Conservation (phyloP, 2,329 filamentous ascomycete genomes). For the Ascosphaera acerosa region DNA sequence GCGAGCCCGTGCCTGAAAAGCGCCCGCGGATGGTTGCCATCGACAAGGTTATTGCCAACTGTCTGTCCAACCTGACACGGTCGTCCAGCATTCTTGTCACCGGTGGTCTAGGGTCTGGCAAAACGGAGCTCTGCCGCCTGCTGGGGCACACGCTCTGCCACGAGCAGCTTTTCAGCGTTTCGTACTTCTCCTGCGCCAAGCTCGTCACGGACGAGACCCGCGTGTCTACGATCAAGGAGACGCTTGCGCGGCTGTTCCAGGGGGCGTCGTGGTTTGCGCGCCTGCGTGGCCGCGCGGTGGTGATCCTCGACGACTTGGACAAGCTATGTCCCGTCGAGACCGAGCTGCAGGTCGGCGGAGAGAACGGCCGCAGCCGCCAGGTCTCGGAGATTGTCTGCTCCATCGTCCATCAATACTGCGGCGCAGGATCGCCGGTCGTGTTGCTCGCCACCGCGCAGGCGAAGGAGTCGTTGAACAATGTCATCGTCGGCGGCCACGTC, state of each 20-base stretch:
- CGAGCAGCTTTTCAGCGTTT: conserved; percentile 52
- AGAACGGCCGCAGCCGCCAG: conserved; percentile 79
- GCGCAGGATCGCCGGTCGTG: conserved; percentile 53
- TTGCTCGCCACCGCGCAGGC: conserved; percentile 74
- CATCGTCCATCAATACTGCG: conserved; percentile 64
- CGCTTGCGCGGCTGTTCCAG: conserved; percentile 59
- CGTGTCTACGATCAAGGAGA: conserved; percentile 77
- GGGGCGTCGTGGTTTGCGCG: conserved; percentile 75
- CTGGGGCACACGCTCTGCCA: conserved; percentile 47
- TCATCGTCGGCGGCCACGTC: conserved; percentile 74
- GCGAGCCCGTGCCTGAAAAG: conserved; percentile 28
- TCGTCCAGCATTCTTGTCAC: conserved; percentile 76
- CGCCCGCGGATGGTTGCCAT: conserved; percentile 55
- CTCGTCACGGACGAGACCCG: conserved; percentile 78
- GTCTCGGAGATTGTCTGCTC: conserved; percentile 72
- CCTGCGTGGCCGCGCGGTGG: conserved; percentile 55
- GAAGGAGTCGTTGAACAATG: conserved; percentile 77
- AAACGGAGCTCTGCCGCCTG: conserved; percentile 54
- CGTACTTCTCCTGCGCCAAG: conserved; percentile 67
- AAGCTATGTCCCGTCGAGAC: conserved; percentile 83
- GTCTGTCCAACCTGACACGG: conserved; percentile 53
- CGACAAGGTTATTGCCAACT: conserved; percentile 44
- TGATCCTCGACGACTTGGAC: conserved; percentile 82
- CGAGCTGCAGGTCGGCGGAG: conserved; percentile 75
- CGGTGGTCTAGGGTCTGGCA: conserved; percentile 72